A percentile compares a stretch with the other conserved stretches of the same genome.
Conservation (phyloP, 169 alveolate genomes). For the Plasmodium cynomolgi region DNA sequence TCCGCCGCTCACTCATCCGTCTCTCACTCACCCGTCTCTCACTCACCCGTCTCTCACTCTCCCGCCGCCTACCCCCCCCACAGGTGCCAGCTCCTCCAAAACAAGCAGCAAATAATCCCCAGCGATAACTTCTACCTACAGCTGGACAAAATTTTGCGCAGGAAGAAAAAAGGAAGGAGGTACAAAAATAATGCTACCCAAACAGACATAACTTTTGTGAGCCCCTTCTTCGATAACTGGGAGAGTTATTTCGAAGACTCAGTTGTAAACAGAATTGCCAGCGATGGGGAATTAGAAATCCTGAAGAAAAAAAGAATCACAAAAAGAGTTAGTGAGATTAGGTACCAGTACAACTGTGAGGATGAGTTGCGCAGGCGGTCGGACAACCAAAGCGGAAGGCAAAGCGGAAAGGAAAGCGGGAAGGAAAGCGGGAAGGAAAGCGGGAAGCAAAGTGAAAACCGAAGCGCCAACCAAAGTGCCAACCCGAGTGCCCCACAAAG, state of each 20-base stretch:
- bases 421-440: too few species aligned
- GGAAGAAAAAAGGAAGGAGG: conserved; percentile 10
- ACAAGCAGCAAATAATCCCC: conserved; percentile 1
- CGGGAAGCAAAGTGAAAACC: too few species aligned
- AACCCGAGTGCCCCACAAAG: neutral
- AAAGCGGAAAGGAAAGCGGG: too few species aligned
- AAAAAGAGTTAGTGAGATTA: conserved; percentile 7
- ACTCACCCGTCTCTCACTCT: neutral
- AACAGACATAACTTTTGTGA: conserved; percentile 39
- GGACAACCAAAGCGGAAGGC: neutral
- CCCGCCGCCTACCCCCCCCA: neutral
- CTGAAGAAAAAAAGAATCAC: conserved; percentile 2
- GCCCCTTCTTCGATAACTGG: conserved; percentile 24
- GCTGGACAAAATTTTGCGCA: conserved; percentile 15
- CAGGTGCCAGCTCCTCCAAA: conserved; percentile 27
- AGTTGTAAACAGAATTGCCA: conserved; percentile 1
- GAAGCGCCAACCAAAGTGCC: neutral
- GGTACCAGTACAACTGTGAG: neutral
- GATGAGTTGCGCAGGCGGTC: neutral
- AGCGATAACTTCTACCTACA: conserved; percentile 22
- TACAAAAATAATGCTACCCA: conserved; percentile 17
- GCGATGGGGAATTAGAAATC: conserved; percentile 46
- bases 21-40: neutral
- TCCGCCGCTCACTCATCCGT: neutral
- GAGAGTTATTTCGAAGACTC: conserved; percentile 42